These are phyloP conservation scores for Arthrobotrys entomopaga DNA, from an alignment of 2,329 filamentous ascomycete species.

Conservation along the genomic window DNA sequence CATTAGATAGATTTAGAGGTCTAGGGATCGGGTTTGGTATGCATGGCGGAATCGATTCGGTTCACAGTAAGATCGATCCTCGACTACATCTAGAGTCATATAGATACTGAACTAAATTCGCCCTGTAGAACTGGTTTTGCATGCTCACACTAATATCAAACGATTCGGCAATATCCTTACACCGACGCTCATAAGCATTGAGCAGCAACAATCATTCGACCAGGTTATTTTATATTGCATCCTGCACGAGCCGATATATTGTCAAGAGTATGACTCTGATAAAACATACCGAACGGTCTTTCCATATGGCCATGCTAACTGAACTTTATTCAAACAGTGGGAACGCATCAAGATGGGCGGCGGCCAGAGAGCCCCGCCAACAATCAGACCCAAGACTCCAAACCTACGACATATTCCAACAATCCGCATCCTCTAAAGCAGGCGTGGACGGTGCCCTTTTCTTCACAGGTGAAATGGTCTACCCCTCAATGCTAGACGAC, in stretches of 20 bases:
- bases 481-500: conserved; percentile 82
- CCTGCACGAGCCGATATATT: conserved; percentile 89
- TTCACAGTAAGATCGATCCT: conserved; percentile 69
- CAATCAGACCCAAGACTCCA: conserved; percentile 31
- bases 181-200: conserved; percentile 75
- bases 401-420: conserved; percentile 23
- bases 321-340: conserved; percentile 58
- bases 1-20: conserved; percentile 77
- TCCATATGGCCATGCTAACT: too few species aligned
- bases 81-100: not conserved
- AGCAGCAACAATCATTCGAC: conserved; percentile 76
- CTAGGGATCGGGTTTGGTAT: conserved; percentile 81
- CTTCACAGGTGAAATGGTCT: conserved; percentile 94
- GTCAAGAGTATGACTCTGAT: conserved; percentile 69
- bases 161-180: conserved; percentile 79
- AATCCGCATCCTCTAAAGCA: conserved; percentile 60
- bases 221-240: conserved; percentile 83
- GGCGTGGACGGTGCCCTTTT: conserved; percentile 69
- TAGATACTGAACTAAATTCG: too few species aligned
- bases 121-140: conserved; percentile 68
- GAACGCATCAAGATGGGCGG: conserved; percentile 77
- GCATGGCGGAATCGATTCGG: conserved; percentile 77
- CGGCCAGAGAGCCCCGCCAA: conserved; percentile 60
- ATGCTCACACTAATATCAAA: conserved; percentile 76
- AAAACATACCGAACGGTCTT: too few species aligned